Percentiles rank a stretch among this genome's conserved stretches.
Evolutionary conservation across 257 asterid species (phyloP).

Genomic region (Solanum pennellii): DNA sequence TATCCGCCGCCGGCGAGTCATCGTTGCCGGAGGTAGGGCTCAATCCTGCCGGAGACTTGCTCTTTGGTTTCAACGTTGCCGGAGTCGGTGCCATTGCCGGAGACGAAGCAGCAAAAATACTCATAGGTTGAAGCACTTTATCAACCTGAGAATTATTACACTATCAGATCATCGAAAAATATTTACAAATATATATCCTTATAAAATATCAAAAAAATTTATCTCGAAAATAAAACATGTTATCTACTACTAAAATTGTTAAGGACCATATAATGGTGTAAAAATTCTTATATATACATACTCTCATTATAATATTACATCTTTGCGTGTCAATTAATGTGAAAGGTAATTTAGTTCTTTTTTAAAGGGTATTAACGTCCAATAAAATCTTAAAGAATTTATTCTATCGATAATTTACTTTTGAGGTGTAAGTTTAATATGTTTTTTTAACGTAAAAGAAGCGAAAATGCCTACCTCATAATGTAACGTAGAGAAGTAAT

Average conservation of each 20-base stretch:
- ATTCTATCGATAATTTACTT: too few species aligned
- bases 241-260: too few species aligned
- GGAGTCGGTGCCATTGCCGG: slow-evolving; percentile 43
- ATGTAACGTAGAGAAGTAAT: too few species aligned
- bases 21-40: slow-evolving; percentile 25
- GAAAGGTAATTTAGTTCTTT: too few species aligned
- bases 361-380: neutral
- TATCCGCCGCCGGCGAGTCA: slow-evolving; percentile 36
- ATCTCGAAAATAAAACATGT: too few species aligned
- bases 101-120: slow-evolving; percentile 51
- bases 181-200: neutral
- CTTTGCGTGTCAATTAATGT: neutral
- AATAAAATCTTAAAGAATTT: neutral
- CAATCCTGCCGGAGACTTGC: slow-evolving; percentile 15
- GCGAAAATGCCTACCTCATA: neutral
- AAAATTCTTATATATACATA: neutral
- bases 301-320: neutral
- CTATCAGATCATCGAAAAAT: neutral
- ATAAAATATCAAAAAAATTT: too few species aligned
- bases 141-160: slow-evolving; percentile 15
- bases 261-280: neutral
- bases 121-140: slow-evolving; percentile 71
- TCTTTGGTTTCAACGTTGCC: neutral
- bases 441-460: too few species aligned
- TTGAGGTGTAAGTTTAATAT: too few species aligned